These are phyloP conservation scores for Paramecium bursaria DNA, from an alignment of 73 alveolate species.

Conservation along the genomic window DNA sequence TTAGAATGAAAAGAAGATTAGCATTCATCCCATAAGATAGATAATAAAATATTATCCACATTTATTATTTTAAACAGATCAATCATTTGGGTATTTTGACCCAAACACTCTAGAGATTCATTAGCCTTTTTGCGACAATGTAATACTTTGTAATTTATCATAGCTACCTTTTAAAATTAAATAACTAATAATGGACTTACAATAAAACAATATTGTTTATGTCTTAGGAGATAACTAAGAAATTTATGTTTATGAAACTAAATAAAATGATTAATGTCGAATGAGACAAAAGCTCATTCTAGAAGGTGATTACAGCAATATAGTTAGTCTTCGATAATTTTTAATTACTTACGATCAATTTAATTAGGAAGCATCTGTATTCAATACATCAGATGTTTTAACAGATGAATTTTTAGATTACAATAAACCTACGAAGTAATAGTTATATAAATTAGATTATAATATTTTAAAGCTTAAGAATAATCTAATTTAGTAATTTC, in stretches of 20 bases:
- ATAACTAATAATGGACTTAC: neutral
- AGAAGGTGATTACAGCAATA: too few relatives aligned
- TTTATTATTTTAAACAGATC: neutral
- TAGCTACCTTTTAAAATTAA: constrained; percentile 35
- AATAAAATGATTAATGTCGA: constrained; percentile 48
- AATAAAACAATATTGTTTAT: constrained; percentile 46
- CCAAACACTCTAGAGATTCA: constrained; percentile 15
- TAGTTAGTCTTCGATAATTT: constrained; percentile 36
- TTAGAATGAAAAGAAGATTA: too few relatives aligned
- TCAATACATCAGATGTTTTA: constrained; percentile 31
- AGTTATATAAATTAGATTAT: too few relatives aligned
- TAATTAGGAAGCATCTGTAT: neutral
- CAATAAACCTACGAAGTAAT: neutral
- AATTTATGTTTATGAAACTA: constrained; percentile 35
- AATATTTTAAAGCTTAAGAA: neutral
- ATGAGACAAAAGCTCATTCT: too few relatives aligned
- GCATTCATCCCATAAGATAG: neutral
- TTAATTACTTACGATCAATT: neutral
- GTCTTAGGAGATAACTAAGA: constrained; percentile 20
- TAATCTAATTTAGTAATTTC: neutral
- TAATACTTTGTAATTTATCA: neutral
- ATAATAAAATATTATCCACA: constrained; percentile 21
- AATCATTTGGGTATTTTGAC: constrained; percentile 11
- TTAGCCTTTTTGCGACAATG: constrained; percentile 44
- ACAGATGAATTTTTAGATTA: constrained; percentile 51